Conservation (phyloP, 2,329 filamentous ascomycete species). For the Neonectria magnoliae region DNA sequence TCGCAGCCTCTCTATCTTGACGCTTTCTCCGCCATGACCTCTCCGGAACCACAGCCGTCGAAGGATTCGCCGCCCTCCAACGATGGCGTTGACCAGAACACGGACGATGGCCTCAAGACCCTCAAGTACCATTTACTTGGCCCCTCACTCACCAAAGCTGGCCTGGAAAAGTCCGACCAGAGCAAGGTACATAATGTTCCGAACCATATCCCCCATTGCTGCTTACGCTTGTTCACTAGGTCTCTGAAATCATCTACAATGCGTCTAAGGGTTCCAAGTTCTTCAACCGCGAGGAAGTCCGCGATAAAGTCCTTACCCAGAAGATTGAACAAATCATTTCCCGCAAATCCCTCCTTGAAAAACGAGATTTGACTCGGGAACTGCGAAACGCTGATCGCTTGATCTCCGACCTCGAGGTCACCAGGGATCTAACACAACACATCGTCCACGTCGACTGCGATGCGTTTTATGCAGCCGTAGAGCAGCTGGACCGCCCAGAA, state of each 20-base stretch:
- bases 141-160: conserved; percentile 91
- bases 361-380: conserved; percentile 77
- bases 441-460: conserved; percentile 97
- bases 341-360: conserved; percentile 80
- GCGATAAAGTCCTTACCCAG: conserved; percentile 82
- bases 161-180: conserved; percentile 94
- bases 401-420: conserved; percentile 80
- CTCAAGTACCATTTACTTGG: conserved; percentile 92
- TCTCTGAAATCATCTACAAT: conserved; percentile 96
- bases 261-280: conserved; percentile 96
- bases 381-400: conserved; percentile 82
- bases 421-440: conserved; percentile 82
- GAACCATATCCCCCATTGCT: not conserved
- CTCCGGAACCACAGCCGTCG: conserved; percentile 23
- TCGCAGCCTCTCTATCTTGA: conserved; percentile 8
- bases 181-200: conserved; percentile 67
- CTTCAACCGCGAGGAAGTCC: conserved; percentile 88
- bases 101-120: conserved; percentile 53
- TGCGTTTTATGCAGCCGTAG: conserved; percentile 96
- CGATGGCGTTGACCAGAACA: conserved; percentile 15
- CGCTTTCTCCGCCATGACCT: conserved; percentile 33
- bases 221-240: conserved; percentile 55
- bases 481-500: conserved; percentile 84
- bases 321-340: conserved; percentile 85
- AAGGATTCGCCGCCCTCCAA: conserved; percentile 27